Percentiles rank a stretch among this genome's conserved stretches.
Evolutionary conservation across 371 early-diverging fungal species (phyloP).

Genomic region (Mucor indicus): DNA sequence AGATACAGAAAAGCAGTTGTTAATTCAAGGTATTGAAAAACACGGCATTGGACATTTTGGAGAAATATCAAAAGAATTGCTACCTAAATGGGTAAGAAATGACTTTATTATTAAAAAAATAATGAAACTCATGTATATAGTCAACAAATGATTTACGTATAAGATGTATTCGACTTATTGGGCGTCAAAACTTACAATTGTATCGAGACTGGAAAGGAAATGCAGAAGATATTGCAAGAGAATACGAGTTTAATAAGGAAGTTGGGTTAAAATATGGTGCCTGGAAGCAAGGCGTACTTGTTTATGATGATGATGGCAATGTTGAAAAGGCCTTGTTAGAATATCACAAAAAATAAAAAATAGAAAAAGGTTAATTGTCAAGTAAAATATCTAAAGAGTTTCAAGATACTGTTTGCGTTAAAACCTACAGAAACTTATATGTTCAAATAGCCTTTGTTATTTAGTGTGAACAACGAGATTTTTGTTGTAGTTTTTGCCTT

Average conservation of each 20-base stretch:
- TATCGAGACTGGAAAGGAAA: constrained; percentile 86
- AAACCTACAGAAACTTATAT: too few species aligned
- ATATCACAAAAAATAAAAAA: too few species aligned
- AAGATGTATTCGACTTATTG: constrained; percentile 81
- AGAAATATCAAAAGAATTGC: constrained; percentile 76
- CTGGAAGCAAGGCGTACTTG: constrained; percentile 82
- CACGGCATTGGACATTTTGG: constrained; percentile 89
- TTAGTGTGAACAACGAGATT: too few species aligned
- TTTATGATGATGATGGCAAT: constrained; percentile 82
- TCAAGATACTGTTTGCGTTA: too few species aligned
- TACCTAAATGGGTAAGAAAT: constrained; percentile 78
- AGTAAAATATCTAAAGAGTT: too few species aligned
- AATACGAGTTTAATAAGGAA: constrained; percentile 77
- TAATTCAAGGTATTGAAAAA: constrained; percentile 81
- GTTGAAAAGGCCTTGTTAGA: constrained; percentile 51
- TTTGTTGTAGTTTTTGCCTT: too few species aligned
- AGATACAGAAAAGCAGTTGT: constrained; percentile 67
- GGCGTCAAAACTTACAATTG: constrained; percentile 85
- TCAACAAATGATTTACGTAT: constrained; percentile 81
- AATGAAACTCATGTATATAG: constrained; percentile 26
- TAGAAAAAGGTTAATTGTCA: too few species aligned
- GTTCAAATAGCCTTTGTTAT: too few species aligned
- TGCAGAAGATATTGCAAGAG: constrained; percentile 64
- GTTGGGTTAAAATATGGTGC: constrained; percentile 72
- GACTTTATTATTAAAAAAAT: neutral